Conservation (phyloP, 2,329 filamentous ascomycete species). For the Thelonectria discophora region DNA sequence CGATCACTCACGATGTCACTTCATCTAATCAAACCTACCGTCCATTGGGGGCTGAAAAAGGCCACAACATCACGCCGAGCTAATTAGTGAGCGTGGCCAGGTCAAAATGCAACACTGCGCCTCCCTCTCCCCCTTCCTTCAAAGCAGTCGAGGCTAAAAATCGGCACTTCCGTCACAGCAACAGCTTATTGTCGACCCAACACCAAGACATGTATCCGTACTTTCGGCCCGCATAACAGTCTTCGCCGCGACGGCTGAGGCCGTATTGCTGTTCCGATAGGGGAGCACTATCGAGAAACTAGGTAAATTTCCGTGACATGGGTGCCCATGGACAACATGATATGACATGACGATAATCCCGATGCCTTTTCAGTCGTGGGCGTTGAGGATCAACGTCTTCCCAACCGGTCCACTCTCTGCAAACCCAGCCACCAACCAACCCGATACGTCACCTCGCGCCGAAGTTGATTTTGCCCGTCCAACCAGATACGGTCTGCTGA, state of each 20-base stretch:
- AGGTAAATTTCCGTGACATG: slow-evolving; percentile 39
- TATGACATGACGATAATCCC: slow-evolving; percentile 39
- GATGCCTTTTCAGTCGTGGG: slow-evolving; percentile 12
- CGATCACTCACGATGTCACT: slow-evolving; percentile 35
- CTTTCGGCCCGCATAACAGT: slow-evolving; percentile 27
- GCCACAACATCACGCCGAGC: not conserved
- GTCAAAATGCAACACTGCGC: slow-evolving; percentile 6
- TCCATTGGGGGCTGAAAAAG: slow-evolving; percentile 11
- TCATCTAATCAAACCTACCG: slow-evolving; percentile 37
- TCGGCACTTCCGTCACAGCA: not conserved
- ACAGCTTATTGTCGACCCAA: not conserved
- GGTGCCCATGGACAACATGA: slow-evolving; percentile 33
- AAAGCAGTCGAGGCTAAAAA: not conserved
- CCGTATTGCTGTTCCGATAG: slow-evolving; percentile 32
- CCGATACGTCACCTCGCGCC: slow-evolving; percentile 36
- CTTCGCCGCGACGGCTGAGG: slow-evolving; percentile 32
- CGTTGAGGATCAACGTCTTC: slow-evolving; percentile 28
- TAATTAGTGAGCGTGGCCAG: slow-evolving; percentile 1
- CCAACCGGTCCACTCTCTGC: slow-evolving; percentile 26
- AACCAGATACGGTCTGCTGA: slow-evolving; percentile 25
- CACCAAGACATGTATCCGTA: slow-evolving; percentile 8
- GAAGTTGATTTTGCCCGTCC: slow-evolving; percentile 22
- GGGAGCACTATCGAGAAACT: slow-evolving; percentile 29
- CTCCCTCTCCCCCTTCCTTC: slow-evolving; percentile 3
- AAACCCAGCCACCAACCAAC: slow-evolving; percentile 19